phyloP scores from a whole-genome alignment of 2,329 filamentous ascomycete genomes.

The Sclerotinia trifoliorum region DNA sequence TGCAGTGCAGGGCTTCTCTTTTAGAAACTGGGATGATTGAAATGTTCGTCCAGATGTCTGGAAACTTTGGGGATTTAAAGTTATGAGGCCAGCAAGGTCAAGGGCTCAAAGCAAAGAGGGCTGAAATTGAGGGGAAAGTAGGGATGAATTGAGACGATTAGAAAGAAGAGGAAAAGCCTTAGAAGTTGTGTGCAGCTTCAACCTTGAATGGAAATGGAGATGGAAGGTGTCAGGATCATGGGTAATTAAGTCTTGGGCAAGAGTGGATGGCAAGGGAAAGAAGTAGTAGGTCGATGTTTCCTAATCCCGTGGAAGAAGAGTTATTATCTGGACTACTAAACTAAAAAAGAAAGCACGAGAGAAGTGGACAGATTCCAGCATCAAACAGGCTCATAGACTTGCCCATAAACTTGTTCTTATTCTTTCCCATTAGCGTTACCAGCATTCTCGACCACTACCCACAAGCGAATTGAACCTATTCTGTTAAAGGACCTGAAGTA shows the following conservation, averaged over 20 bases:
- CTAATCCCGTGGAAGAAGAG: background rate
- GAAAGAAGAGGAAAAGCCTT: background rate
- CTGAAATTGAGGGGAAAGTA: slow-evolving; percentile 6
- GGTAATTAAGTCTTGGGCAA: background rate
- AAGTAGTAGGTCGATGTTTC: background rate
- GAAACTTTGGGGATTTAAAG: background rate
- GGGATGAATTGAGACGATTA: background rate
- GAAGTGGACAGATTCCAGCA: background rate
- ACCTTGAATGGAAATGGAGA: slow-evolving; percentile 1
- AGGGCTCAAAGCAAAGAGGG: slow-evolving; percentile 3
- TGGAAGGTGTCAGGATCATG: background rate
- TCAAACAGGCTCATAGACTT: background rate
- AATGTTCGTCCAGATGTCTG: slow-evolving; percentile 7
- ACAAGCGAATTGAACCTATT: background rate
- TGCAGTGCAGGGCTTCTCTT: slow-evolving; percentile 7
- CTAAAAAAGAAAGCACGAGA: background rate
- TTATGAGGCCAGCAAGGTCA: slow-evolving; percentile 18
- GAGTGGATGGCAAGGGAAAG: background rate
- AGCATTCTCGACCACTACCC: background rate
- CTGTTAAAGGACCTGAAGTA: background rate
- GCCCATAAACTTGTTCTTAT: background rate
- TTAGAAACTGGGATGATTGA: slow-evolving; percentile 16
- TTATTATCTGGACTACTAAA: background rate
- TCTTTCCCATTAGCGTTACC: background rate
- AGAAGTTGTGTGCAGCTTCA: background rate